Conservation (phyloP, 225 moss, liverwort and hornwort species). For the Rhytidiadelphus loreus region DNA sequence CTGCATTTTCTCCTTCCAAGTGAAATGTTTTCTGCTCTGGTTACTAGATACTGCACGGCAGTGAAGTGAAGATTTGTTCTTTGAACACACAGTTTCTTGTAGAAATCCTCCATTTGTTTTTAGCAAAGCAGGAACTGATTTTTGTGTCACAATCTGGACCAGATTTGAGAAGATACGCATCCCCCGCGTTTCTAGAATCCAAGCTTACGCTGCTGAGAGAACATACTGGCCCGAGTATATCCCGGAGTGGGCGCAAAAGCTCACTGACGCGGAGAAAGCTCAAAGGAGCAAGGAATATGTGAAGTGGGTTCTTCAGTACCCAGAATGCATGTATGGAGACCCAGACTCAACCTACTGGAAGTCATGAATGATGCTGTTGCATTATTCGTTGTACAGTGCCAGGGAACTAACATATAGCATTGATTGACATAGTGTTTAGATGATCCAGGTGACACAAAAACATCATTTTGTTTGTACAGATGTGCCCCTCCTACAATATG, state of each 20-base stretch:
- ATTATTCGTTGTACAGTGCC: neutral
- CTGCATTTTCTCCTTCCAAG: neutral
- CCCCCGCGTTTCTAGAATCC: constrained; percentile 10
- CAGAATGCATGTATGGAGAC: constrained; percentile 10
- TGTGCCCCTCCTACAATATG: neutral
- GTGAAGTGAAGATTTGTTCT: neutral
- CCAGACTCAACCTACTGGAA: constrained; percentile 34
- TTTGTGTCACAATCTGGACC: neutral
- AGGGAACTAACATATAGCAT: neutral
- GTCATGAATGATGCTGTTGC: neutral
- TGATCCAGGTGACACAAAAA: neutral
- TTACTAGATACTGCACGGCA: neutral
- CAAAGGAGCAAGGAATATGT: constrained; percentile 5
- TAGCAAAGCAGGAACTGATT: neutral
- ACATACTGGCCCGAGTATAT: constrained; percentile 16
- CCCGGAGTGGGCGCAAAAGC: constrained; percentile 13
- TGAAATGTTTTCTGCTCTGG: neutral
- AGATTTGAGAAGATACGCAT: constrained; percentile 30
- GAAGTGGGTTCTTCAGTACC: constrained; percentile 21
- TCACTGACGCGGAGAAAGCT: constrained; percentile 3
- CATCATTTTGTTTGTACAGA: neutral
- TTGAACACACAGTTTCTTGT: neutral
- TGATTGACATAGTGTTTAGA: neutral
- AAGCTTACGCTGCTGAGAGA: constrained; percentile 12
- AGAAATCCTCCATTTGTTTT: neutral